Evolutionary conservation across 331 rosid genomes (phyloP), one percentile per base, ranked within the genome.

Genomic region (Ulmus americana): DNA sequence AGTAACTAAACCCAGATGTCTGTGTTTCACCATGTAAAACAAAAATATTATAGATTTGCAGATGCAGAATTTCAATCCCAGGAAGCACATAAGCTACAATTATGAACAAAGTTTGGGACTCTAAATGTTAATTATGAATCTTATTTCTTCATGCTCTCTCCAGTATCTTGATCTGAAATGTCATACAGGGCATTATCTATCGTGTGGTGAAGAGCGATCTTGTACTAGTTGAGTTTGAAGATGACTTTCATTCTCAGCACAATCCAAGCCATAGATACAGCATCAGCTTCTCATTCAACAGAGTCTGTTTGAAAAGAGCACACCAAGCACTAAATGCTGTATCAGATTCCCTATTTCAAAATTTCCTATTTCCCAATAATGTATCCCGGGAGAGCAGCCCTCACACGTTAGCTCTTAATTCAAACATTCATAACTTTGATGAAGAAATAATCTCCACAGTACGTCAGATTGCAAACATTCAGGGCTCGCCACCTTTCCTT

Each of bases 261-360:
- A 0, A 40, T 41, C 7, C 50, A 1, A 7, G 58, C 49, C 14
- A 20, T 47, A 71, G 49, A 59, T 81, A 77, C 40, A 76, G 77
- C 50, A 55, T 81, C 61, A 81, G 86, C 69, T 78, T 81, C 69
- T 70, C 86, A 42, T 74, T 77, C 69, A 81, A 72, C 47, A 71
- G 81, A 52, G 76, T 77, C 5, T 71, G 80, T 49, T 43, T 81
- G 58, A 81, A 81, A 64, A 74, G 82, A 66, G 81, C 83, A 45
- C 83, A 77, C 64, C 76, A 74, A 44, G 78, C 81, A 9, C n/a
- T 77, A 54, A 1, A 71, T 35, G 63, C 58, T 45, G 68, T 63
- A 10, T 68, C 80, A 5, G 55, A 68, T 10, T 40, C 76, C 64
- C 60, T 60, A 12, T 51, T 75, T 15, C 56, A 64, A 6, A 65